Evolutionary conservation across 495 filamentous ascomycete genomes (phyloP), one percentile per base, ranked within the genome.

Genomic region (Penicillium antarcticum): DNA sequence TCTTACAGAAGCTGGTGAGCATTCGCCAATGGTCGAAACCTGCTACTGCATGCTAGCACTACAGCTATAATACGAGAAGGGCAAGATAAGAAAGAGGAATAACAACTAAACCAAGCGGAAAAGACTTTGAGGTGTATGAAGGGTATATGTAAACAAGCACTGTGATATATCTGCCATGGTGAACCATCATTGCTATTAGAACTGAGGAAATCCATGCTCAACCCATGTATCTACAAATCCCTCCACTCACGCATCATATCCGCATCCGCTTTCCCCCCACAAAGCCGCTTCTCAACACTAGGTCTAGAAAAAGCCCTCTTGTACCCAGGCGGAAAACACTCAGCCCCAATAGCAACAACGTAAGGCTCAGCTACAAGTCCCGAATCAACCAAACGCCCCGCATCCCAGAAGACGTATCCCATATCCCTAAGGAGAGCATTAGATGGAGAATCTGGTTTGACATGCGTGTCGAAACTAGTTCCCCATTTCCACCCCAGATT

Each of bases 371-470:
- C 13, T 4, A 48, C 44, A 13, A 48, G 33, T 2, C 35, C 45
- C n/a, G 45, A 48, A 12, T 19, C 14, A 9, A n/a, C 9, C 24
- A 48, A 16, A 12, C 45, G 23, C 0, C 18, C 9, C 21, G 16
- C 9, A 4, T 48, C 45, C 45, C 45, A 48, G 16, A 48, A 48
- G 14, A 48, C 45, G 39, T 48, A 48, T 1, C 45, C 45, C 23
- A 17, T 33, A 13, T 48, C 17, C 35, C 35, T 21, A 23, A 39
- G 16, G 9, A 38, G 21, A n/a, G 16, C 37, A 35, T 38, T 29
- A 39, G 45, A 35, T 1, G 45, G 34, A 39, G 19, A 37, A 35
- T 47, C 33, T 12, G 44, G 32, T 12, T 38, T 47, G 32, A 35
- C 19, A 23, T 16, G 24, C 1, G 23, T n/a, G 12, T 37, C 19